phyloP scores from a whole-genome alignment of 2,329 filamentous ascomycete species.

The Hymenoscyphus albidus region DNA sequence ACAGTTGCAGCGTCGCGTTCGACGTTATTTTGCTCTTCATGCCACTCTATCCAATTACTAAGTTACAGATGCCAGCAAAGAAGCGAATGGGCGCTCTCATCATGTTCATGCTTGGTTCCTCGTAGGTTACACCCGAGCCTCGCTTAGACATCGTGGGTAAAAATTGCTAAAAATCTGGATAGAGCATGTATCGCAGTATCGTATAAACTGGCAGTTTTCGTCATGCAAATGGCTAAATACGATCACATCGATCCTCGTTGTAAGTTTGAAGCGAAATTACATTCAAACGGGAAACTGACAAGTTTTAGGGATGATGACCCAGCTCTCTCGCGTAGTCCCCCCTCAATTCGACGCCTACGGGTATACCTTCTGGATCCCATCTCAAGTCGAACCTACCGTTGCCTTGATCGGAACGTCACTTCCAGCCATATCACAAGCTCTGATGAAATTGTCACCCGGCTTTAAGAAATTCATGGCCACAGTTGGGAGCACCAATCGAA shows the following conservation, averaged over 20 bases:
- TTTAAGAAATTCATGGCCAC: slow-evolving; percentile 6
- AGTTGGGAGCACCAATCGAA: not conserved
- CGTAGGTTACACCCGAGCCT: not conserved
- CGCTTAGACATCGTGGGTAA: too few species aligned
- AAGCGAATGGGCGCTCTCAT: not conserved
- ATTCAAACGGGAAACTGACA: too few species aligned
- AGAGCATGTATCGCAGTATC: slow-evolving; percentile 6
- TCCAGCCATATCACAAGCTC: slow-evolving; percentile 2
- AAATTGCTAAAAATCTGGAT: not conserved
- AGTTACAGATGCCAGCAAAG: slow-evolving; percentile 3
- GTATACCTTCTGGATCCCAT: slow-evolving; percentile 7
- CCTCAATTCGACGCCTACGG: slow-evolving; percentile 6
- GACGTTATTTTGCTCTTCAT: slow-evolving; percentile 2
- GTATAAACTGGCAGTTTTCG: slow-evolving; percentile 2
- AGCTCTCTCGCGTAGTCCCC: not conserved
- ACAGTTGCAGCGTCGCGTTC: slow-evolving; percentile 6
- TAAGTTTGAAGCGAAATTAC: not conserved
- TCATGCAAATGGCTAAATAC: slow-evolving; percentile 4
- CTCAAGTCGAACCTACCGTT: slow-evolving; percentile 6
- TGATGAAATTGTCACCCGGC: not conserved
- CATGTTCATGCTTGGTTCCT: slow-evolving; percentile 7
- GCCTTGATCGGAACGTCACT: slow-evolving; percentile 7
- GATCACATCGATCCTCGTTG: slow-evolving; percentile 5
- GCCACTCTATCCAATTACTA: slow-evolving; percentile 7
- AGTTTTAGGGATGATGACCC: not conserved